These are phyloP conservation scores for Cadophora gregata DNA, from an alignment of 2,329 filamentous ascomycete genomes.

Conservation along the genomic window DNA sequence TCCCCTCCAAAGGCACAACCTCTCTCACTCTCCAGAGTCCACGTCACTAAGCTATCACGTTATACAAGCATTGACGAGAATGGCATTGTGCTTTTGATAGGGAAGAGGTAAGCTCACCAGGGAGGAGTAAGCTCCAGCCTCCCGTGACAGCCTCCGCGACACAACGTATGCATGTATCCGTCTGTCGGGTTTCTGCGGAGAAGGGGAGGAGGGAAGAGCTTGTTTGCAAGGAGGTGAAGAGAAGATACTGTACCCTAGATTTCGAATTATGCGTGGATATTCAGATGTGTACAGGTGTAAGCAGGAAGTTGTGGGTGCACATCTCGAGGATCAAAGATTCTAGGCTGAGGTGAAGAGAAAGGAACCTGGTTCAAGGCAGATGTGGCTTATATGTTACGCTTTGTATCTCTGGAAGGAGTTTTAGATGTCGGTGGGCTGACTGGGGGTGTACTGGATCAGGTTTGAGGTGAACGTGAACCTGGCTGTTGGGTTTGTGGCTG, in stretches of 20 bases:
- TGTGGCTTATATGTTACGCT: not conserved
- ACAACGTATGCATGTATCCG: conserved; percentile 4
- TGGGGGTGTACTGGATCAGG: not conserved
- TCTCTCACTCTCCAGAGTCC: not conserved
- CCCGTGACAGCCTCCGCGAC: too few relatives aligned
- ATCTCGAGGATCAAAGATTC: not conserved
- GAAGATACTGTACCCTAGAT: too few relatives aligned
- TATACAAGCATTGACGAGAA: not conserved
- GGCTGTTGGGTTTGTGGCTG: not conserved
- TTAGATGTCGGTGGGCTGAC: not conserved
- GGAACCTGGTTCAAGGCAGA: not conserved
- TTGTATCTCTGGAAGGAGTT: not conserved
- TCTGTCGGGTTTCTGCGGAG: conserved; percentile 6
- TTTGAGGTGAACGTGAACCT: not conserved
- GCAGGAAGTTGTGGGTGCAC: too few relatives aligned
- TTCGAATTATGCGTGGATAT: too few relatives aligned
- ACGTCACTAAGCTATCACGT: not conserved
- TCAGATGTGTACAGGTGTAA: too few relatives aligned
- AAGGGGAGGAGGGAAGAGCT: not conserved
- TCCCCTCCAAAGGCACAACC: too few relatives aligned
- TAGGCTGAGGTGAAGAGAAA: not conserved
- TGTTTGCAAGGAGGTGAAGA: not conserved
- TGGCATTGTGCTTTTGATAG: not conserved
- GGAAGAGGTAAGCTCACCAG: not conserved
- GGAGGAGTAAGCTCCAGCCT: not conserved